Conservation (phyloP, 2,329 filamentous ascomycete genomes). For the Trichoderma oligosporum region DNA sequence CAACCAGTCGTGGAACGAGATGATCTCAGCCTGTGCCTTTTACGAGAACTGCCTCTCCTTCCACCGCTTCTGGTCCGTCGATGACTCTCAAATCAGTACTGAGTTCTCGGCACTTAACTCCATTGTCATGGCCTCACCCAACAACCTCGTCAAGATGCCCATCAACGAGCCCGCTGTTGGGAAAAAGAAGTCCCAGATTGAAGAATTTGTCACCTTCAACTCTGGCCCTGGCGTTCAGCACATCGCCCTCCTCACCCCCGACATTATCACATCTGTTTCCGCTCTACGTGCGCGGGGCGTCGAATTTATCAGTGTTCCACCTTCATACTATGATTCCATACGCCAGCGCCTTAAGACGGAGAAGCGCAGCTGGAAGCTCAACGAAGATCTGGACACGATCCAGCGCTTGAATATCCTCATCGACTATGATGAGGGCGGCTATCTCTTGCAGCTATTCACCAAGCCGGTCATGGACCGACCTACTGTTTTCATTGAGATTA, state of each 20-base stretch:
- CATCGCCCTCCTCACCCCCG: conserved; percentile 76
- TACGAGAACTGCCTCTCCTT: conserved; percentile 89
- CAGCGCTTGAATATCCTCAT: conserved; percentile 81
- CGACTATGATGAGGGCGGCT: conserved; percentile 91
- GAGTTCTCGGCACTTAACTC: conserved; percentile 86
- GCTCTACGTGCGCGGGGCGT: conserved; percentile 82
- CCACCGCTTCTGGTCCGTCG: conserved; percentile 96
- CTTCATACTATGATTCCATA: conserved; percentile 82
- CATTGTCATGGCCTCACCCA: conserved; percentile 84
- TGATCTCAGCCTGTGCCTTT: conserved; percentile 63
- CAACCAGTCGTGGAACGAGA: conserved; percentile 93
- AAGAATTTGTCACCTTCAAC: conserved; percentile 90
- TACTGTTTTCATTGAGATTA: conserved; percentile 95
- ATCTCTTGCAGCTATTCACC: conserved; percentile 72
- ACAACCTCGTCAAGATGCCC: conserved; percentile 92
- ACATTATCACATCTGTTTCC: conserved; percentile 75
- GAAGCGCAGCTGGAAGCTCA: conserved; percentile 57
- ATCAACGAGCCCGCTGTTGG: conserved; percentile 93
- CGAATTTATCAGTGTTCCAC: conserved; percentile 86
- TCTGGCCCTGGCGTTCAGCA: conserved; percentile 87
- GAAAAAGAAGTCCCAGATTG: conserved; percentile 90
- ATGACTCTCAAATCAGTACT: conserved; percentile 88
- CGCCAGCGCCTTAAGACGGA: conserved; percentile 65
- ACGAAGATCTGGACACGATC: conserved; percentile 76
- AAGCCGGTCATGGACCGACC: conserved; percentile 92